These are phyloP conservation scores for Psidium friedrichsthalianum DNA, from an alignment of 345 rosid genomes.

Conservation along the genomic window DNA sequence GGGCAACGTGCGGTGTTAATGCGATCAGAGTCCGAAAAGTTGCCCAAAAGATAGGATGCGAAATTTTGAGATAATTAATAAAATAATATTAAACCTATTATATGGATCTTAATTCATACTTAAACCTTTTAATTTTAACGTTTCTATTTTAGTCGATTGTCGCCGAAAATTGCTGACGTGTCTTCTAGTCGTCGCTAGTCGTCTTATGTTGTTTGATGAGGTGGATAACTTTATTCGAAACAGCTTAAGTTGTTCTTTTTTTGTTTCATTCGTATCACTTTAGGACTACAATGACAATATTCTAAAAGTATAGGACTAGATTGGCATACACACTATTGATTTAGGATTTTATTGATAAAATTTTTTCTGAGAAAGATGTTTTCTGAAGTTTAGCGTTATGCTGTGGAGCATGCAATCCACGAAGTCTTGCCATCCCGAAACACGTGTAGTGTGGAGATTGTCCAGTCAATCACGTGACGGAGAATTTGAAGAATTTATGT, in stretches of 20 bases:
- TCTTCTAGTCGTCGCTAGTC: fast-evolving
- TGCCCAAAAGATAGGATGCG: not conserved
- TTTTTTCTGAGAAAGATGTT: not conserved
- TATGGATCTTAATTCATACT: too few species aligned
- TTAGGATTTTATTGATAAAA: not conserved
- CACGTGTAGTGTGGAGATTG: not conserved
- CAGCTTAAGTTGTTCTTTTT: too few species aligned
- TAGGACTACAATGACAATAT: not conserved
- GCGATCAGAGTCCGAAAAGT: not conserved
- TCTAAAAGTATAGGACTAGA: not conserved
- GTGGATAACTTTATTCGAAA: not conserved
- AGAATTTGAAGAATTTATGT: not conserved
- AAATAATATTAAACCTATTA: not conserved
- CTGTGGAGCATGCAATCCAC: not conserved
- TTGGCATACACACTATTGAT: not conserved
- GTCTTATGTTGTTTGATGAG: not conserved
- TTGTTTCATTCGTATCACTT: not conserved
- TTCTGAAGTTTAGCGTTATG: not conserved
- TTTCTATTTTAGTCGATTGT: fast-evolving
- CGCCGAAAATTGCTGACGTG: fast-evolving
- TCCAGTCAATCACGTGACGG: not conserved
- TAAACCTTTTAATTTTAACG: too few species aligned
- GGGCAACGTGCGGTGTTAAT: not conserved
- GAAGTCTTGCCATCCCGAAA: not conserved
- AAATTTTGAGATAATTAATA: not conserved